Base-by-base conservation (phyloP, 495 filamentous ascomycete species). In the Penicillium soppii region DNA sequence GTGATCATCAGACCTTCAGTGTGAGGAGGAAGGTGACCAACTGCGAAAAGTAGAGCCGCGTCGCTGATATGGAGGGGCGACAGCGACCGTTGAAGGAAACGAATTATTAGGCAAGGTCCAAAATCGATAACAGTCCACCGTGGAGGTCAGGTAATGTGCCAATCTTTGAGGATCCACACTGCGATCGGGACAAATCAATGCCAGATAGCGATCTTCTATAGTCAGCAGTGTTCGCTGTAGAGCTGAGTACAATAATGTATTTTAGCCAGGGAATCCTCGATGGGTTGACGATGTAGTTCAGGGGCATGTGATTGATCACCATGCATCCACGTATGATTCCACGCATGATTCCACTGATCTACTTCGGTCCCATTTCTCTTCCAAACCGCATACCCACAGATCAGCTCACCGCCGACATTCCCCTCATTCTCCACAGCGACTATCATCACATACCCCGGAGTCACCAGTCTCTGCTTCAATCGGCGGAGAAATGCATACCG, bases 31-130 rank as follows among this genome's bases (percentile, higher is more conserved):
- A n/a, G n/a, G n/a, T n/a, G n/a, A n/a, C n/a, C n/a, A n/a, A n/a
- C n/a, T n/a, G n/a, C n/a, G n/a, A n/a, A n/a, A n/a, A n/a, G n/a
- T n/a, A n/a, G n/a, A n/a, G 15, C 63, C 69, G n/a, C 56, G 40
- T 17, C 58, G 59, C 29, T 65, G 59, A 39, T 59, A 57, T 1
- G 17, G 33, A 0, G 61, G 65, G 23, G 63, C 51, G 3, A 63
- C 58, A 4, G 64, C 64, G 5, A 65, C 22, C 12, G 52, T 54
- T 10, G 47, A 47, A 20, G 67, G 62, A 33, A 59, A 57, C 48
- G 40, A 54, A 16, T 56, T 21, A 8, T 56, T 39, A 0, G 50
- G 47, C 22, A 20, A 40, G 4, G 12, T 23, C 6, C 15, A 16
- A 33, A 45, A 59, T 9, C 43, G 49, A 26, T 59, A 56, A 27